Conservation (phyloP, 2,329 filamentous ascomycete genomes). For the Botryotinia convoluta region DNA sequence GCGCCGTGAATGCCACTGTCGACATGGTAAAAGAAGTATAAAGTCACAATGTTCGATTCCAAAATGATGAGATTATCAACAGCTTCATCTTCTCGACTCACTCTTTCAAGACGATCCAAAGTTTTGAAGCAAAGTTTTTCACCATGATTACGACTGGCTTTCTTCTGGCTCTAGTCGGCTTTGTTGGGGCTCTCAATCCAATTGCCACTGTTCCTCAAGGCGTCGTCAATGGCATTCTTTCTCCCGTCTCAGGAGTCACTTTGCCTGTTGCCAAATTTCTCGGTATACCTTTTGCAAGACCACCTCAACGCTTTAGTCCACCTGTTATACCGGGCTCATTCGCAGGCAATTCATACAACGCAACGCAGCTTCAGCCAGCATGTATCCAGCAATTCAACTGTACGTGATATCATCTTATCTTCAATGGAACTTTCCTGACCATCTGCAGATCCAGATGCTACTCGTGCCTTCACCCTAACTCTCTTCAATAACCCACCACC, state of each 20-base stretch:
- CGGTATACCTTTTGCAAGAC: conserved; percentile 72
- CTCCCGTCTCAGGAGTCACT: neutral
- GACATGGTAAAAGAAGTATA: neutral
- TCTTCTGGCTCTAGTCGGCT: neutral
- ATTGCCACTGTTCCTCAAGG: conserved; percentile 4
- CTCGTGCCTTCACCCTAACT: neutral
- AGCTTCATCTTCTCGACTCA: neutral
- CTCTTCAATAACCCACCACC: conserved; percentile 16
- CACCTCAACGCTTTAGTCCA: conserved; percentile 67
- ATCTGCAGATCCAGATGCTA: neutral
- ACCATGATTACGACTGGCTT: neutral
- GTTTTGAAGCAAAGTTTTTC: neutral
- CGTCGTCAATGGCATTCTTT: neutral
- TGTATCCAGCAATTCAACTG: conserved; percentile 18
- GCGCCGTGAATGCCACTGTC: neutral
- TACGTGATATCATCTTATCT: neutral
- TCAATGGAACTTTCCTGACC: neutral
- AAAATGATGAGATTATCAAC: neutral
- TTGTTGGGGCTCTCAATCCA: neutral
- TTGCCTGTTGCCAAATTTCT: conserved; percentile 47
- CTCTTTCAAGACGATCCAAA: neutral
- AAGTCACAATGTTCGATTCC: neutral
- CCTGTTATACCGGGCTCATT: conserved; percentile 42
- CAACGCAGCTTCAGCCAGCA: neutral
- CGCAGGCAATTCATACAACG: conserved; percentile 7